phyloP scores from a whole-genome alignment of 371 early-diverging fungal genomes.

The Apophysomyces trapeziformis region DNA sequence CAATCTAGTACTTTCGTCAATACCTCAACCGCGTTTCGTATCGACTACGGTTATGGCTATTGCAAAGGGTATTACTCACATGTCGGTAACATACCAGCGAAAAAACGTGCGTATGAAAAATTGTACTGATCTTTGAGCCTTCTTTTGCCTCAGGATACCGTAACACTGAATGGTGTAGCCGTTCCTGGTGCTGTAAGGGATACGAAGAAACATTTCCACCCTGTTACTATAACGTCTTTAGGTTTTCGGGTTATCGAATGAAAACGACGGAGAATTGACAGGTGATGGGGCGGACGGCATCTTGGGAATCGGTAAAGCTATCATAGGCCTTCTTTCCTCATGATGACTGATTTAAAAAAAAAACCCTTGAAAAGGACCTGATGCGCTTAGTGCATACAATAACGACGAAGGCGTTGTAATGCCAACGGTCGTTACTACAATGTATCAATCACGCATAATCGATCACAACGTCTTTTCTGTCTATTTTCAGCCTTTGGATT shows the following conservation, averaged over 20 bases:
- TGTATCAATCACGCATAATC: conserved; percentile 37
- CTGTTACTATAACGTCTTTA: conserved; percentile 2
- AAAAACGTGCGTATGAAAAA: not conserved
- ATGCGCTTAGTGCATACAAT: conserved; percentile 36
- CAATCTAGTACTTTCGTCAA: conserved; percentile 28
- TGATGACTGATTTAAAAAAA: not conserved
- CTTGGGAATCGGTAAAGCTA: conserved; percentile 34
- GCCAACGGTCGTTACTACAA: conserved; percentile 43
- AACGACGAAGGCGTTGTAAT: conserved; percentile 33
- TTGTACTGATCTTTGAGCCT: not conserved
- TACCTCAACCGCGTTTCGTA: conserved; percentile 27
- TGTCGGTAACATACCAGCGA: not conserved
- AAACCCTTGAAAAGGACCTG: conserved; percentile 34
- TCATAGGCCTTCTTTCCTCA: not conserved
- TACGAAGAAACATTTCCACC: not conserved
- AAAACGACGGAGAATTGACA: conserved; percentile 51
- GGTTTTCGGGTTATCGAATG: conserved; percentile 46
- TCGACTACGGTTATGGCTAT: conserved; percentile 50
- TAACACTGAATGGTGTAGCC: conserved; percentile 28
- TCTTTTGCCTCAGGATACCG: conserved; percentile 30
- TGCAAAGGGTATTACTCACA: conserved; percentile 40
- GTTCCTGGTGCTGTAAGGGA: conserved; percentile 34
- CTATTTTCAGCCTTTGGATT: conserved; percentile 37
- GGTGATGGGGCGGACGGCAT: conserved; percentile 46
- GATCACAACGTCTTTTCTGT: conserved; percentile 41